These are phyloP conservation scores for Orbilia quercus DNA, from an alignment of 2,329 filamentous ascomycete genomes.

Conservation along the genomic window DNA sequence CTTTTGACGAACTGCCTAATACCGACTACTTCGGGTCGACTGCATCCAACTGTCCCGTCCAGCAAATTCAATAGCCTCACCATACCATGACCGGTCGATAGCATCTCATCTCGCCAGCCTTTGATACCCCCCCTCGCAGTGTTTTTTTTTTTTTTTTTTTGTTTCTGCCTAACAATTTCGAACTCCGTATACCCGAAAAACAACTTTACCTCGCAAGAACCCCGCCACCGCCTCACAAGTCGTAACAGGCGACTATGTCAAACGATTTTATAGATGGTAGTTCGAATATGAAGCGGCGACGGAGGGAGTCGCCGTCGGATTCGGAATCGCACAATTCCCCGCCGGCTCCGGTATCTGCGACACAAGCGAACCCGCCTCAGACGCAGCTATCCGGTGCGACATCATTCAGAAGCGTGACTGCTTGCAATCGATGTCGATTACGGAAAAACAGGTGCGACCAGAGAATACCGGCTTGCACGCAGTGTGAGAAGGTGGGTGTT, in stretches of 20 bases:
- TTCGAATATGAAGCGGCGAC: slow-evolving; percentile 55
- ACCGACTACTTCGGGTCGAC: slow-evolving; percentile 31
- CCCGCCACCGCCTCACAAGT: neutral
- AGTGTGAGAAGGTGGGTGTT: slow-evolving; percentile 91
- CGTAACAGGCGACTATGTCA: slow-evolving; percentile 33
- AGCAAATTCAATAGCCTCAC: slow-evolving; percentile 29
- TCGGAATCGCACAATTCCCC: slow-evolving; percentile 56
- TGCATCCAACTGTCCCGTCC: slow-evolving; percentile 7
- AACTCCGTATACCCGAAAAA: neutral
- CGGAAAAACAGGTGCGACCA: slow-evolving; percentile 97
- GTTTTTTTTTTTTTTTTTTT: too few species aligned
- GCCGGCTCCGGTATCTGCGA: slow-evolving; percentile 56
- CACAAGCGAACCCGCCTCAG: slow-evolving; percentile 47
- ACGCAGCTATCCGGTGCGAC: slow-evolving; percentile 57
- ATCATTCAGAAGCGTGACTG: slow-evolving; percentile 84
- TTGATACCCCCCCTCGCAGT: slow-evolving; percentile 20
- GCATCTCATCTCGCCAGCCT: slow-evolving; percentile 45
- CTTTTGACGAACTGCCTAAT: slow-evolving; percentile 47
- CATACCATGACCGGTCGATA: slow-evolving; percentile 45
- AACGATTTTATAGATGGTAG: slow-evolving; percentile 51
- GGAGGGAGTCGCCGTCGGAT: slow-evolving; percentile 45
- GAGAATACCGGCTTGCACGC: slow-evolving; percentile 86
- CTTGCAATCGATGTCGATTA: slow-evolving; percentile 90
- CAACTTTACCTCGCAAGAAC: slow-evolving; percentile 1
- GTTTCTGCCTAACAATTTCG: slow-evolving; percentile 23